Conservation (phyloP, 805 yeast species). For the Candida ovalis region DNA sequence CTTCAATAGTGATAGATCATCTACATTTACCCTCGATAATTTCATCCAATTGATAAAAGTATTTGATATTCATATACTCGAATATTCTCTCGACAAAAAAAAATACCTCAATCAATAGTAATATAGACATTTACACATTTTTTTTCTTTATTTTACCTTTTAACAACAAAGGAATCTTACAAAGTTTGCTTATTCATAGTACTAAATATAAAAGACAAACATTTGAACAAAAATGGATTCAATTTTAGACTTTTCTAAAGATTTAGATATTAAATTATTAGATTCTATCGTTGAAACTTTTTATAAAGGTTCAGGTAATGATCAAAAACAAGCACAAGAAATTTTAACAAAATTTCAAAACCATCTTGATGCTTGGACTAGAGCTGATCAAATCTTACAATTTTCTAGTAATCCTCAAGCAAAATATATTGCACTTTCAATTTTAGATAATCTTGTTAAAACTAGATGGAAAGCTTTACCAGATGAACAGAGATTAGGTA, state of each 20-base stretch:
- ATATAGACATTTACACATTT: no score
- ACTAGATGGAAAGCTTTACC: conserved; percentile 94
- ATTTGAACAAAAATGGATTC: conserved; percentile 58
- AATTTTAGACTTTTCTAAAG: conserved; percentile 80
- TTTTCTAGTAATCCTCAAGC: conserved; percentile 76
- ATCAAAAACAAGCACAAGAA: conserved; percentile 68
- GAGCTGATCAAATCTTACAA: conserved; percentile 85
- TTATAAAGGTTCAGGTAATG: conserved; percentile 74
- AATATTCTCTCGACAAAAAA: no score
- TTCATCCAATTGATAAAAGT: no score
- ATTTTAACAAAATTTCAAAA: conserved; percentile 81
- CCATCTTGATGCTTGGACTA: conserved; percentile 93
- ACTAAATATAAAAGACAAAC: not conserved
- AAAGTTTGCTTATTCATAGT: no score
- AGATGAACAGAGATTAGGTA: conserved; percentile 83
- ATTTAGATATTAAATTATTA: conserved; percentile 71
- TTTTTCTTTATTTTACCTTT: no score
- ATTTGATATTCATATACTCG: no score
- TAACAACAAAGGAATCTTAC: no score
- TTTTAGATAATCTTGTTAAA: conserved; percentile 83
- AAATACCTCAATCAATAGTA: no score
- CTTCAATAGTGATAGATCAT: no score
- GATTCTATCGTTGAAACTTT: conserved; percentile 85
- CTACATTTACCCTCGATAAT: no score
- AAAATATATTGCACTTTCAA: conserved; percentile 87